Conservation (phyloP, 441 rosid species). For the Euphorbia celastroides region DNA sequence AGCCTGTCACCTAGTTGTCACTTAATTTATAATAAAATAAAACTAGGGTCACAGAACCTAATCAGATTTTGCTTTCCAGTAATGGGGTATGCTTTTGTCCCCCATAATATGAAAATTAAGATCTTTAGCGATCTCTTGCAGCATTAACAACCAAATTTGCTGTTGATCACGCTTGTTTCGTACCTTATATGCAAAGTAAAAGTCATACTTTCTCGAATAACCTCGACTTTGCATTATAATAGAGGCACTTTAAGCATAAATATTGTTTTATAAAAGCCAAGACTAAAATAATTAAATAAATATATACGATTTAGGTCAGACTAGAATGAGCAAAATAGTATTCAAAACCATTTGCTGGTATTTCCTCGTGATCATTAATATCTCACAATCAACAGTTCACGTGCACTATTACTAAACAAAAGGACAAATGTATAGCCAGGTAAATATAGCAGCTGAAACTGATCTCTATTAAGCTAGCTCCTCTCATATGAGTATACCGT, state of each 20-base stretch:
- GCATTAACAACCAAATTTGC: background rate
- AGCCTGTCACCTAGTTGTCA: background rate
- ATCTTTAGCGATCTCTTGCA: background rate
- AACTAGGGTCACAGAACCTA: background rate
- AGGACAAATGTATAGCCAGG: background rate
- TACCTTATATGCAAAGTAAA: background rate
- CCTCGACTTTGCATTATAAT: background rate
- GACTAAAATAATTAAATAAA: background rate
- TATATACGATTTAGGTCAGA: background rate
- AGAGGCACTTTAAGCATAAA: background rate
- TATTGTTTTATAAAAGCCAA: background rate
- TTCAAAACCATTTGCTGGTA: background rate
- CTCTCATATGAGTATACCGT: background rate
- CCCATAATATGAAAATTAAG: background rate
- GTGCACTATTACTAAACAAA: background rate
- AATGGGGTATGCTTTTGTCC: background rate
- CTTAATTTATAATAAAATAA: background rate
- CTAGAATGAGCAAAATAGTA: background rate
- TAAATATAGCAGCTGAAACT: background rate
- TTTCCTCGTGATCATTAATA: background rate
- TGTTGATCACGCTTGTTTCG: background rate
- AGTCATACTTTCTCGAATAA: background rate
- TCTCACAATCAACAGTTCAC: background rate
- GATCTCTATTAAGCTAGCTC: background rate
- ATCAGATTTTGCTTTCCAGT: background rate